These are phyloP conservation scores for Alternaria ethzedia DNA, from an alignment of 2,329 filamentous ascomycete genomes.

Conservation along the genomic window DNA sequence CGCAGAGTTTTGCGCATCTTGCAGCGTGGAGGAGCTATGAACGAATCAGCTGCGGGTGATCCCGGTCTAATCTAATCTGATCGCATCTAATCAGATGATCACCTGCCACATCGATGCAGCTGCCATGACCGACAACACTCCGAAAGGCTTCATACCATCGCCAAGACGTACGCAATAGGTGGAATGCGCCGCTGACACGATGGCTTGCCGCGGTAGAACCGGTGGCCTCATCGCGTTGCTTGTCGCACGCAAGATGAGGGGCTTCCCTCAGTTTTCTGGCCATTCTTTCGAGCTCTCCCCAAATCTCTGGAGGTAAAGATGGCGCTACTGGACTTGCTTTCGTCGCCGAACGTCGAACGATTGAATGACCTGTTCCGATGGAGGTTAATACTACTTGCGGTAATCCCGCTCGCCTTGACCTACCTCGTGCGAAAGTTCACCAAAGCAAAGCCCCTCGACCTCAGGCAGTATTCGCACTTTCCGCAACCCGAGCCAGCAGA, in stretches of 20 bases:
- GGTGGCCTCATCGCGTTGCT: not conserved
- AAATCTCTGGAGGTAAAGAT: not conserved
- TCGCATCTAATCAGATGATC: slow-evolving; percentile 6
- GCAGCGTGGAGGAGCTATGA: not conserved
- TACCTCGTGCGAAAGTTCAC: not conserved
- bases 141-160: not conserved
- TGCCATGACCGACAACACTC: not conserved
- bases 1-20: not conserved
- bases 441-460: slow-evolving; percentile 5
- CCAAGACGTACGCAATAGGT: not conserved
- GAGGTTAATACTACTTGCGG: not conserved
- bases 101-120: not conserved
- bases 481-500: slow-evolving; percentile 25
- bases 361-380: not conserved
- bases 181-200: not conserved
- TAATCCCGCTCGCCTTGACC: not conserved
- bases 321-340: not conserved
- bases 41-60: not conserved
- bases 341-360: not conserved
- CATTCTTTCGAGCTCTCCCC: not conserved
- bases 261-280: not conserved
- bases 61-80: slow-evolving; percentile 1
- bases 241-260: not conserved
- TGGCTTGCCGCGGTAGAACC: not conserved
- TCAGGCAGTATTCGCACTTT: slow-evolving; percentile 22